Base-by-base conservation (phyloP, 1,139 yeast genomes). In the Pneumocystis sp. region DNA sequence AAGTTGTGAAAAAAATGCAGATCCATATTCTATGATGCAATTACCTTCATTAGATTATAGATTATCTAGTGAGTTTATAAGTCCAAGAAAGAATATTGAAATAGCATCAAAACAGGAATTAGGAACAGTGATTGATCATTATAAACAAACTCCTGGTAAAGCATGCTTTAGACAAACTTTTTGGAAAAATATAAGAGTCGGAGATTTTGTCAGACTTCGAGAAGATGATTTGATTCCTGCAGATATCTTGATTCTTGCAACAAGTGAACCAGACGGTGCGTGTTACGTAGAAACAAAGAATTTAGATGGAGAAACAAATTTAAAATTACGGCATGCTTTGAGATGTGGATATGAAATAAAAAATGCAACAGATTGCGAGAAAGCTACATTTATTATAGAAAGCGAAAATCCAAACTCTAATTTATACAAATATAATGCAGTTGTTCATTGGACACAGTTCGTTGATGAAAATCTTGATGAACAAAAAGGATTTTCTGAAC, bases 181-280 rank as follows among this genome's bases (percentile, higher is more conserved):
- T 71, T 93, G 98, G 98, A 93, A 93, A 75, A 88, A 84, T 72
- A 86, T 91, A 61, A 80, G 81, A 66, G 96, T 91, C 39, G 98
- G 98, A 68, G 97, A 91, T 72, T 81, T 90, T 70, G 84, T 93
- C 62, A 83, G 96, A 71, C 81, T 93, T 29, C 83, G 89, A 71
- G 86, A 86, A 68, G 87, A 93, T 74, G 97, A 91, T 74, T 95
- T 89, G 76, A 84, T 93, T 37, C 98, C 98, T 1, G 97, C 97
- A 10, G 98, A 93, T 77, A 76, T 91, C 50, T 81, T 89, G 21
- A 77, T 91, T 40, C 73, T 93, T 61, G 83, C 96, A 1, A 85
- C 96, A 0, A 86, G 96, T 0, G 97, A 91, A 73, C 75, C 81
- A 0, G 97, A 93, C 73, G 96, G 96, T 60, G 90, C 86, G 62